Evolutionary conservation across 345 rosid genomes (phyloP).

Genomic region (Lepidium didymum): DNA sequence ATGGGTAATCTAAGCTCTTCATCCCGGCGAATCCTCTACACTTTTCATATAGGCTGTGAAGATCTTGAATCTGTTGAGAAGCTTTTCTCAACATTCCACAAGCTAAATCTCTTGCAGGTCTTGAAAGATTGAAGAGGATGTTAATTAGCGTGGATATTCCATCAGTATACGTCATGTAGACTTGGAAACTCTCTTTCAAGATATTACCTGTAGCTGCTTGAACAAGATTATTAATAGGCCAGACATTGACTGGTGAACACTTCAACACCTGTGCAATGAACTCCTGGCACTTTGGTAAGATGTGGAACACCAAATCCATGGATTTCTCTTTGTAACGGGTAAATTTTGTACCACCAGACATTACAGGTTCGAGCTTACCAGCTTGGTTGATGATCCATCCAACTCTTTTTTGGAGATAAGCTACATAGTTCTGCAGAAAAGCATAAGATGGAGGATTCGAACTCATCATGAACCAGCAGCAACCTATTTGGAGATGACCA

Average conservation of each 20-base stretch:
- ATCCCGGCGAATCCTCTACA: constrained; percentile 42
- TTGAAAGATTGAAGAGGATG: constrained; percentile 59
- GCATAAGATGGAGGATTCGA: constrained; percentile 15
- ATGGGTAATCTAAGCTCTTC: constrained; percentile 64
- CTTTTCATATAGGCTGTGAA: constrained; percentile 43
- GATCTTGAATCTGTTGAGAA: constrained; percentile 45
- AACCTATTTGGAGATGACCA: constrained; percentile 66
- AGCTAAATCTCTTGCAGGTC: constrained; percentile 53
- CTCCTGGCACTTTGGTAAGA: constrained; percentile 59
- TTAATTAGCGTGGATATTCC: constrained; percentile 44
- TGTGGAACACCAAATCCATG: constrained; percentile 48
- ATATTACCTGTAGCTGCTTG: constrained; percentile 56
- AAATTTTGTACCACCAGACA: constrained; percentile 36
- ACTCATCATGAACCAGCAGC: constrained; percentile 32
- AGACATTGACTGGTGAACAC: constrained; percentile 35
- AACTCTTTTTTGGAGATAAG: constrained; percentile 70
- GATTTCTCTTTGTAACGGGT: constrained; percentile 44
- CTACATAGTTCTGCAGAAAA: constrained; percentile 56
- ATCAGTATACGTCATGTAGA: constrained; percentile 45
- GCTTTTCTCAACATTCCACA: constrained; percentile 61
- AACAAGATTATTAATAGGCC: constrained; percentile 33
- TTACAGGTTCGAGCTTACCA: constrained; percentile 75
- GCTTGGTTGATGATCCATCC: constrained; percentile 77
- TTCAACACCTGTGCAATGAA: constrained; percentile 56
- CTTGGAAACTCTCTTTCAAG: constrained; percentile 87